Base-by-base conservation (phyloP, 2,329 filamentous ascomycete species). In the Geoglossum cookeanum region DNA sequence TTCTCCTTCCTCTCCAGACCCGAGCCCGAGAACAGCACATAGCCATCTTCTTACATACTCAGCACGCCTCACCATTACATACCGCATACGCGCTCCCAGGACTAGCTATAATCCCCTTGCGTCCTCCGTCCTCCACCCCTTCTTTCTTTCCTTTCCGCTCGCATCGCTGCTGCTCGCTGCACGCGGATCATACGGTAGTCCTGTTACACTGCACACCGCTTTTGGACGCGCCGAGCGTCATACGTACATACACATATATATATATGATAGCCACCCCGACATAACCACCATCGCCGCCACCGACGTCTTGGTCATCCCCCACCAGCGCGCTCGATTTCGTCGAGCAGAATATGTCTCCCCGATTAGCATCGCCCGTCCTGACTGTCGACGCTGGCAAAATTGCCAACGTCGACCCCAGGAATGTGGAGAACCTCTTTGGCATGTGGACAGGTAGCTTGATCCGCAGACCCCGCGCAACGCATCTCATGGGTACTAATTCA, bases 361-460 rank as follows among this genome's bases (percentile, higher is more conserved):
- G 80, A 72, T 77, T 94, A 71, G 82, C 86, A 70, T 84, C 85
- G 60, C 86, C 91, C 66, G 86, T 97, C 68, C 77, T 97, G 67
- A 89, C 88, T 61, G 86, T 97, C 69, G 89, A 96, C 74, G 83
- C 87, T 62, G 87, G 84, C 68, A 85, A 91, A 64, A 90, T 98
- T 69, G 87, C 92, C 75, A 88, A 94, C 69, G 88, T 97, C 66
- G 90, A 97, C 72, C 95, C 91, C 1, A 79, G 84, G 63, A 94
- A 94, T 69, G 84, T 87, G 32, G 87, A 94, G 72, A 94, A 90
- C 68, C 80, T 97, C 55, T 94, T 92, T 73, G 90, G 87, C 75
- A 94, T 97, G 80, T 95, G 90, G 89, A 91, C 88, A 69, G 87
- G 89, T 94, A 73, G 79, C 86, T 45, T 17, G 4, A 45, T 17